Conservation (phyloP, 2,329 filamentous ascomycete genomes). For the Aspergillus sp. region DNA sequence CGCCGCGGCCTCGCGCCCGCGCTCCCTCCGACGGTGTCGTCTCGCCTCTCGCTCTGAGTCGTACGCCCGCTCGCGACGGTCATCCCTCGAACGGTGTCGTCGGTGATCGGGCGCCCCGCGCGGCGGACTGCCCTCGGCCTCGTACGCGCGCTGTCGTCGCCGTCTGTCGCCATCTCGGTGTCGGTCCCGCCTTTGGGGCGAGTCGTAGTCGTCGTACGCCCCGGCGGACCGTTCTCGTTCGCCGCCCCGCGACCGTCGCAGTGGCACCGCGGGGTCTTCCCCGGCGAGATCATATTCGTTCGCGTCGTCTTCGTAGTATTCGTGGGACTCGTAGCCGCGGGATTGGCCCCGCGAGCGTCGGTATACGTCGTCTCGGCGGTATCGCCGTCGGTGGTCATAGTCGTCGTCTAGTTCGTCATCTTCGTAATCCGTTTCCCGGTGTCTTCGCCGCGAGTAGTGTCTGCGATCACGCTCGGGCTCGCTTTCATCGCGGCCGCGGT, state of each 20-base stretch:
- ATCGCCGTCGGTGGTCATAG: conserved; percentile 17
- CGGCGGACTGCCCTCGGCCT: conserved; percentile 24
- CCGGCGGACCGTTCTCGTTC: conserved; percentile 4
- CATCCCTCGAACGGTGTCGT: conserved; percentile 10
- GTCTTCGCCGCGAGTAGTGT: conserved; percentile 13
- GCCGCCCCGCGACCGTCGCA: not conserved
- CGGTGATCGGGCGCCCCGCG: conserved; percentile 8
- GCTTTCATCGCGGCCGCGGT: conserved; percentile 20
- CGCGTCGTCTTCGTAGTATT: conserved; percentile 15
- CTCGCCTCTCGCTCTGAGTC: conserved; percentile 23
- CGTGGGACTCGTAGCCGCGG: conserved; percentile 18
- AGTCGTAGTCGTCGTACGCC: conserved; percentile 32
- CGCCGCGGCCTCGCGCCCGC: conserved; percentile 16
- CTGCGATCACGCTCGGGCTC: conserved; percentile 15
- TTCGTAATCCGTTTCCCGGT: conserved; percentile 23
- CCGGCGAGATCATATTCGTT: conserved; percentile 15
- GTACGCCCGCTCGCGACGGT: conserved; percentile 17
- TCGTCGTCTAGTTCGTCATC: conserved; percentile 20
- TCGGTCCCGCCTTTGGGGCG: conserved; percentile 33
- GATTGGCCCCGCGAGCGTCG: conserved; percentile 20
- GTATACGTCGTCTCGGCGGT: conserved; percentile 16
- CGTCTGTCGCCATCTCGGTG: conserved; percentile 33
- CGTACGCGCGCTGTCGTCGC: conserved; percentile 24
- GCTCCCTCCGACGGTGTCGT: conserved; percentile 23
- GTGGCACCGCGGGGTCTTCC: conserved; percentile 11